These are phyloP conservation scores for Cryphonectria nitschkei DNA, from an alignment of 2,329 filamentous ascomycete species.

Conservation along the genomic window DNA sequence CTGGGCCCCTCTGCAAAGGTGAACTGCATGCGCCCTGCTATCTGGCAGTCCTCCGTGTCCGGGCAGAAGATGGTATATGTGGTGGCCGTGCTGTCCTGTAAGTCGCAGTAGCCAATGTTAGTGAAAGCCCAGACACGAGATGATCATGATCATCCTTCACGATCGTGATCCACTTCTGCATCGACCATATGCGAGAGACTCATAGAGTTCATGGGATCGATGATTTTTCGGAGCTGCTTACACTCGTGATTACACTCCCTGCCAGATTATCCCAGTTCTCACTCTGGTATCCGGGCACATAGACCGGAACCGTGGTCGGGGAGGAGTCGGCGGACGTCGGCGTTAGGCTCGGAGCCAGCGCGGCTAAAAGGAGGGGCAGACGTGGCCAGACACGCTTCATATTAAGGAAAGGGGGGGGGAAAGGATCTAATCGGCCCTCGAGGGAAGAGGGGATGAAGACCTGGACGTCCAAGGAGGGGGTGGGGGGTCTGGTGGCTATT, in stretches of 20 bases:
- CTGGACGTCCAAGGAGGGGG: not conserved
- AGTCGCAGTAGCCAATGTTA: not conserved
- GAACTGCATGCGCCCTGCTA: conserved; percentile 52
- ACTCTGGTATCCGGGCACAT: conserved; percentile 47
- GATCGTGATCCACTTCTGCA: not conserved
- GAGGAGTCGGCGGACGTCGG: conserved; percentile 31
- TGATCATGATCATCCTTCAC: not conserved
- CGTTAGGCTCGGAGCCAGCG: conserved; percentile 22
- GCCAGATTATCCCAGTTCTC: conserved; percentile 50
- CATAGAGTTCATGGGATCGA: conserved; percentile 30
- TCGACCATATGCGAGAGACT: not conserved
- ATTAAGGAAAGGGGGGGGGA: not conserved
- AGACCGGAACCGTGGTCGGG: conserved; percentile 47
- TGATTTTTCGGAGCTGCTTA: conserved; percentile 35
- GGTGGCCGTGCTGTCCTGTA: conserved; percentile 45
- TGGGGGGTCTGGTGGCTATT: not conserved
- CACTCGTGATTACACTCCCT: conserved; percentile 50
- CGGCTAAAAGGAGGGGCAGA: conserved; percentile 22
- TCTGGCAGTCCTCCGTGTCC: conserved; percentile 45
- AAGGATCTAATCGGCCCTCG: not conserved
- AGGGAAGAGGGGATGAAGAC: not conserved
- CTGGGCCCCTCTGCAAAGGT: conserved; percentile 50
- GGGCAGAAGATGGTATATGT: conserved; percentile 55
- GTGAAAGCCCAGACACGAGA: not conserved
- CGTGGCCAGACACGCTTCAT: conserved; percentile 23